Evolutionary conservation across 225 moss, liverwort and hornwort genomes (phyloP).

Genomic region (Physcomitrium patens): DNA sequence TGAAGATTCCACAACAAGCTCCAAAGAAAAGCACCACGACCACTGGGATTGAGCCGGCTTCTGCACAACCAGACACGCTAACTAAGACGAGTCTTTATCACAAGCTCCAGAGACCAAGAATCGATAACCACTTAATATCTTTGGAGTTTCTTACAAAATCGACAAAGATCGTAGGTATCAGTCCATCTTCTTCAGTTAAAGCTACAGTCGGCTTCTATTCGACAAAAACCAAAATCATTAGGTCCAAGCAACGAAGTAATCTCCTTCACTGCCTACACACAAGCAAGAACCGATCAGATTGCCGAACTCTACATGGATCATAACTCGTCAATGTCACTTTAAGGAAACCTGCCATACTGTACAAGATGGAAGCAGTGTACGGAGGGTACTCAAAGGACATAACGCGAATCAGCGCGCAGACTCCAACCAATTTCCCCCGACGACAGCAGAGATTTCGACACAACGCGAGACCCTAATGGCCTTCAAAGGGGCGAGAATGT

Average conservation of each 20-base stretch:
- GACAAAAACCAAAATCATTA: not conserved
- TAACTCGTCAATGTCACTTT: too few relatives aligned
- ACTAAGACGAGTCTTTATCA: not conserved
- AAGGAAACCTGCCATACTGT: too few relatives aligned
- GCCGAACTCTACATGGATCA: not conserved
- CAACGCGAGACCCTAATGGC: too few relatives aligned
- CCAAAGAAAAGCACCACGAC: not conserved
- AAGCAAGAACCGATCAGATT: not conserved
- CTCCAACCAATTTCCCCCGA: too few relatives aligned
- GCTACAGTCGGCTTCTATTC: not conserved
- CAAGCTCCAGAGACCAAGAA: not conserved
- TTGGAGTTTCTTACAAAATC: conserved; percentile 1
- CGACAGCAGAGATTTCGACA: too few relatives aligned
- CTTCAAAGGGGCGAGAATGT: too few relatives aligned
- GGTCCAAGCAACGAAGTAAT: not conserved
- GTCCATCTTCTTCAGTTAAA: not conserved
- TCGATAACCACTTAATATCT: not conserved
- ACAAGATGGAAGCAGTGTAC: too few relatives aligned
- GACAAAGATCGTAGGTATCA: not conserved
- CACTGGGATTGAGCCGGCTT: not conserved
- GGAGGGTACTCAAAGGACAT: too few relatives aligned
- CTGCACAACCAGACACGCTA: not conserved
- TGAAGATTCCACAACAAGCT: not conserved
- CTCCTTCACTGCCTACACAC: not conserved
- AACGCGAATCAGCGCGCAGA: too few relatives aligned